Percentiles rank a stretch among this genome's conserved stretches.
phyloP scores from a whole-genome alignment of 768 basidiomycete species.

The Leccinum boreale region DNA sequence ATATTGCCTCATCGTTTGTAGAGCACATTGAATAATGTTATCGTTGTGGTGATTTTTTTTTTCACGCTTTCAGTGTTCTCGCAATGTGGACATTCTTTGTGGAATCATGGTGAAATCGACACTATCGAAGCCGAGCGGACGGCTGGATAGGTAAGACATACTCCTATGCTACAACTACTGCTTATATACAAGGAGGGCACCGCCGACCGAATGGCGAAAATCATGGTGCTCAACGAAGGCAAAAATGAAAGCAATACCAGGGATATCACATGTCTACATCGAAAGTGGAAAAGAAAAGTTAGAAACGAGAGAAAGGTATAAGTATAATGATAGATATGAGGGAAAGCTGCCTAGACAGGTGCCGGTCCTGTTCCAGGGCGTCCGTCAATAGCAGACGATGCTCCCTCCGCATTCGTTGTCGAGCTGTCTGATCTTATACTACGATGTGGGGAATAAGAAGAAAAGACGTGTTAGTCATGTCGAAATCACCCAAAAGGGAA shows the following conservation, averaged over 20 bases:
- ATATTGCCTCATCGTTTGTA: not conserved
- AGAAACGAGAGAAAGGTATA: not conserved
- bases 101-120: not conserved
- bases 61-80: too few relatives aligned
- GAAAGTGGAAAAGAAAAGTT: not conserved
- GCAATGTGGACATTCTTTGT: not conserved
- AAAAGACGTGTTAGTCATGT: not conserved
- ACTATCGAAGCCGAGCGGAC: not conserved
- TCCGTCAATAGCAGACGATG: slow-evolving; percentile 1
- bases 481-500: not conserved
- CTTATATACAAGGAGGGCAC: not conserved
- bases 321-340: not conserved
- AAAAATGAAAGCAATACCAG: not conserved
- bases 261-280: too few relatives aligned
- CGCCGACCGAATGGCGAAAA: not conserved
- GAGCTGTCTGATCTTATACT: slow-evolving; percentile 14
- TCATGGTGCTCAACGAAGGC: not conserved
- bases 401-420: slow-evolving; percentile 6
- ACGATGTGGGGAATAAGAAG: not conserved
- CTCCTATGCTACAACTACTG: not conserved
- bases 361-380: not conserved
- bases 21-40: not conserved
- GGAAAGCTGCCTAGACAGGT: not conserved
- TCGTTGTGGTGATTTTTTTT: not conserved
- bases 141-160: not conserved